Evolutionary conservation across 2,329 filamentous ascomycete genomes (phyloP).

Genomic region (Claviceps sp.): DNA sequence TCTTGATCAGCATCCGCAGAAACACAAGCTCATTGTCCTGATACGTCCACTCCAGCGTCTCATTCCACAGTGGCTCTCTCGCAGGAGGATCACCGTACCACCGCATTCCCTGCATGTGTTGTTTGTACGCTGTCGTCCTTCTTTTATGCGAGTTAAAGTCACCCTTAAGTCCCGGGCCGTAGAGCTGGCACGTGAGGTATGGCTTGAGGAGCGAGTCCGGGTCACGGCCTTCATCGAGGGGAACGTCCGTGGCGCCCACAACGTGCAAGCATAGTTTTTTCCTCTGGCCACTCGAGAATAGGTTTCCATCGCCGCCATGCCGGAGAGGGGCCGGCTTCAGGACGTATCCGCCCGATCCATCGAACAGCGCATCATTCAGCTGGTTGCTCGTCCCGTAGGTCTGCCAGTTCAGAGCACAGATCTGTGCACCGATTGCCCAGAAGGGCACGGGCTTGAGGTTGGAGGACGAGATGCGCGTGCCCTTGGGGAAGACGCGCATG

Average conservation of each 20-base stretch:
- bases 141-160: constrained; percentile 35
- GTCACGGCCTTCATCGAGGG: constrained; percentile 35
- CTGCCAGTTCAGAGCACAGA: constrained; percentile 59
- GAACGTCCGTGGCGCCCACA: constrained; percentile 48
- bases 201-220: constrained; percentile 40
- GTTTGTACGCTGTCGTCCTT: constrained; percentile 48
- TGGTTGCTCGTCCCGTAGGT: constrained; percentile 53
- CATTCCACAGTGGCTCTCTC: constrained; percentile 53
- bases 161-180: constrained; percentile 39
- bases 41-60: constrained; percentile 53
- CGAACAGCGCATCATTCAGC: constrained; percentile 55
- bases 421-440: constrained; percentile 55
- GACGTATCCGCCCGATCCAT: constrained; percentile 50
- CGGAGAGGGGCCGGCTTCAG: constrained; percentile 50
- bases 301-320: constrained; percentile 35
- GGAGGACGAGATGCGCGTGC: constrained; percentile 51
- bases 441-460: constrained; percentile 51
- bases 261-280: constrained; percentile 43
- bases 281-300: constrained; percentile 27
- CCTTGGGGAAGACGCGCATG: constrained; percentile 60
- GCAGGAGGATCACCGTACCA: constrained; percentile 41
- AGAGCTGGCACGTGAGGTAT: constrained; percentile 51
- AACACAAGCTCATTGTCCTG: constrained; percentile 54
- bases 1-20: constrained; percentile 52
- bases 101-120: constrained; percentile 41